Conservation (phyloP, 495 filamentous ascomycete genomes). For the Tuber borchii region DNA sequence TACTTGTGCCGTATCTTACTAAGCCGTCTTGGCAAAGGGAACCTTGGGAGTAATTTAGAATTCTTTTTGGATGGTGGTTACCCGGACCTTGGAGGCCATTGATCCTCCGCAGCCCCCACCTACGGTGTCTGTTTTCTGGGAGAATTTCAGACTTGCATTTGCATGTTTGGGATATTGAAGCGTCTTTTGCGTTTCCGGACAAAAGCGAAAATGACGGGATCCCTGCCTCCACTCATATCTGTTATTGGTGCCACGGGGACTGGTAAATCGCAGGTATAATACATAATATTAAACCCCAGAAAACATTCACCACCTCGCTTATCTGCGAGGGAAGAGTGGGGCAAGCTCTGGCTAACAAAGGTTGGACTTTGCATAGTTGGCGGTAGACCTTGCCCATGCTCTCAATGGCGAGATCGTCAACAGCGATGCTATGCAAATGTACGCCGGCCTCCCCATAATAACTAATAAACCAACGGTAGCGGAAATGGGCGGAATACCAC, state of each 20-base stretch:
- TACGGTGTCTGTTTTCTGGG: not conserved
- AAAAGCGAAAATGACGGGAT: not conserved
- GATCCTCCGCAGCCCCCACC: not conserved
- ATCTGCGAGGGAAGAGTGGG: not conserved
- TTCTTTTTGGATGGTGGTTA: not conserved
- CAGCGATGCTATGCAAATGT: conserved; percentile 98
- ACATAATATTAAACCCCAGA: conserved; percentile 23
- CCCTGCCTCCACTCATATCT: conserved; percentile 59
- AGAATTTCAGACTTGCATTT: not conserved
- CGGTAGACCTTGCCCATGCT: conserved; percentile 73
- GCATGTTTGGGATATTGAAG: not conserved
- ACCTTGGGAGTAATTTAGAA: not conserved
- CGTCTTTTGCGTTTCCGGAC: not conserved
- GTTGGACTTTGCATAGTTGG: conserved; percentile 56
- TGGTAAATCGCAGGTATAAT: conserved; percentile 99
- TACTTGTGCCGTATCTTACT: not conserved
- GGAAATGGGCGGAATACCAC: conserved; percentile 74
- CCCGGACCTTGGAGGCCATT: not conserved
- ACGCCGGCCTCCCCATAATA: conserved; percentile 83
- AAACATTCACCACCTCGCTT: conserved; percentile 21
- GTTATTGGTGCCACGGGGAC: conserved; percentile 91
- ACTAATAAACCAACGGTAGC: conserved; percentile 79
- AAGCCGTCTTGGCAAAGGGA: not conserved
- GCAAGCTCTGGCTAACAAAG: conserved; percentile 1
- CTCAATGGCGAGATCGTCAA: conserved; percentile 97